Evolutionary conservation across 176 grass and related monocot genomes (phyloP), one percentile per base, ranked within the genome.

Genomic region (Lolium perenne): DNA sequence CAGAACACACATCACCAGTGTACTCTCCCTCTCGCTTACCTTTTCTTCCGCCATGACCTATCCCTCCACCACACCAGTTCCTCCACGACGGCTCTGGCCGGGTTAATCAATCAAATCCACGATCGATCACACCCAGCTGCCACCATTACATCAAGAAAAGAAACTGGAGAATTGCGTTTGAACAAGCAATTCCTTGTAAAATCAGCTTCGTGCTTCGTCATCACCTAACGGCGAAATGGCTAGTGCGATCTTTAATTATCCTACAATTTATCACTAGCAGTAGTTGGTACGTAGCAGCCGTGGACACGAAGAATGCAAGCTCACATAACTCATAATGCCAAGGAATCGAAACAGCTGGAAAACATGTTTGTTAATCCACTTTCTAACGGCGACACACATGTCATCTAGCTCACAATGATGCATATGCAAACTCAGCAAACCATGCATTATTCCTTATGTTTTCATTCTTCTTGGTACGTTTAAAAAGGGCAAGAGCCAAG

Each of bases 261-360:
- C 23, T 13, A 29, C 3, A 35, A 38, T n/a, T 38, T 15, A 55
- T 63, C 54, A 78, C n/a, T 53, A 63, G 71, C 71, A 81, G 61
- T 43, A 67, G 89, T 87, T 65, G 86, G 63, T 82, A 64, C 86
- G 85, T 82, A 86, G 63, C 81, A 77, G 71, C 77, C 59, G 38
- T 56, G 80, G 43, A 68, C 83, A 66, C n/a, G 41, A 23, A 80
- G 67, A 15, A 9, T 14, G 38, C 50, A 54, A 70, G 76, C 50
- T 43, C 55, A 65, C 55, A 65, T 10, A 77, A 49, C 60, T 61
- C 60, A 63, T 74, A 48, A 51, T 11, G 40, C 41, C 10, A 54
- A 35, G 53, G 86, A 84, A 88, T 88, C 82, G 81, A 66, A 77
- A 88, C 76, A 88, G 86, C 86, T 91, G 90, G 90, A 88, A 76